A percentile compares a stretch with the other conserved stretches of the same genome.
phyloP scores from a whole-genome alignment of 2,329 filamentous ascomycete species.

The Westerdykella aurantiaca region DNA sequence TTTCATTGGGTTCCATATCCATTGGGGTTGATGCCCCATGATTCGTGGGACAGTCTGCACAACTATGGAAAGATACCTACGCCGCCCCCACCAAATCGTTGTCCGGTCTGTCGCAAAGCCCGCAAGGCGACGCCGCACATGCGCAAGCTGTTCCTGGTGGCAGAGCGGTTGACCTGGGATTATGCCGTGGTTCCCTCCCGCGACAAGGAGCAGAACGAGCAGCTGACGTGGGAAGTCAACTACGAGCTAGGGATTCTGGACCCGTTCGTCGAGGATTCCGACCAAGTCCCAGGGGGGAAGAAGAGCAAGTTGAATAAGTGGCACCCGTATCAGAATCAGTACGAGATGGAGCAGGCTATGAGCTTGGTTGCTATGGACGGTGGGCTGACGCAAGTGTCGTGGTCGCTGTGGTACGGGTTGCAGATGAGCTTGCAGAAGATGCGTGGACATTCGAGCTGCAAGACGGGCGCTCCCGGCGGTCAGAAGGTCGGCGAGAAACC shows the following conservation, averaged over 20 bases:
- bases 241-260: slow-evolving; percentile 22
- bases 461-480: too few species aligned
- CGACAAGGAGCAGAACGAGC: slow-evolving; percentile 20
- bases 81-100: slow-evolving; percentile 9
- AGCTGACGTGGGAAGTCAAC: slow-evolving; percentile 24
- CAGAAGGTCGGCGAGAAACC: neutral
- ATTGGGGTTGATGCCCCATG: slow-evolving; percentile 18
- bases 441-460: neutral
- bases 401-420: slow-evolving; percentile 17
- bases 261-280: slow-evolving; percentile 15
- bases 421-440: slow-evolving; percentile 9
- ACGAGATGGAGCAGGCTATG: slow-evolving; percentile 21
- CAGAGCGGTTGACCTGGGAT: slow-evolving; percentile 22
- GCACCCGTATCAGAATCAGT: slow-evolving; percentile 22
- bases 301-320: slow-evolving; percentile 14
- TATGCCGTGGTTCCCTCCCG: slow-evolving; percentile 9
- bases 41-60: slow-evolving; percentile 21
- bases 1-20: slow-evolving; percentile 24
- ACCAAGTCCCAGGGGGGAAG: slow-evolving; percentile 17
- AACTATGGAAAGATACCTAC: slow-evolving; percentile 1
- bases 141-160: slow-evolving; percentile 26
- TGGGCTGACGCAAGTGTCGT: slow-evolving; percentile 14
- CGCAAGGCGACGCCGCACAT: slow-evolving; percentile 14
- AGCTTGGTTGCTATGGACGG: slow-evolving; percentile 15
- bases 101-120: slow-evolving; percentile 12